Evolutionary conservation across 228 moss, liverwort and hornwort genomes (phyloP), one percentile per base, ranked within the genome.

Genomic region (Sphagnum fallax): DNA sequence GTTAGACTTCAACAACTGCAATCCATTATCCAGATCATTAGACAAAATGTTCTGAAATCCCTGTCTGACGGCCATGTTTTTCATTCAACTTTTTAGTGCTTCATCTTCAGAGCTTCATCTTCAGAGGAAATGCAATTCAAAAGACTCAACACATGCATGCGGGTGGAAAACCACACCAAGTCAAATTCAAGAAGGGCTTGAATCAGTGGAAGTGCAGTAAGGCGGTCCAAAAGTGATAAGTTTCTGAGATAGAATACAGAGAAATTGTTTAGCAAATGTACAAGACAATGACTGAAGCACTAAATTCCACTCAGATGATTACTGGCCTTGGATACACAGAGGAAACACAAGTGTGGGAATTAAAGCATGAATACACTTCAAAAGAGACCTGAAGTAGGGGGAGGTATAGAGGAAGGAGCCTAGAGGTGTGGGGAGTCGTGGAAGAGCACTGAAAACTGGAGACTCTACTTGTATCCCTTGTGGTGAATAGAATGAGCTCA

Each of bases 161-260:
- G 3, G 32, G 32, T 32, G 32, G 32, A 32, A 5, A 49, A 10
- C 66, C 84, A 72, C 82, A 88, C 88, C 70, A 82, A 72, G 58
- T 88, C 88, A 74, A 88, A 88, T 78, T 88, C 88, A 74, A 88
- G 84, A 53, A 88, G 80, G 62, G 84, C 82, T 80, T 84, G 82
- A 82, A 84, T 53, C 62, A 88, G 82, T 14, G 88, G 88, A 66
- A 88, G 80, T 52, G 84, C 88, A 67, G 84, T 84, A 16, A 88
- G 75, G 15, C 88, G 88, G 74, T 88, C 88, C 77, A 76, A 74
- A 32, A 88, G 61, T 18, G 88, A 80, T 53, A 88, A 78, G 71
- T 75, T 82, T 75, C 88, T 88, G 84, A 51, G 10, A 5, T 14
- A 49, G 52, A 50, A 52, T 66, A 50, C n/a, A 66, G 70, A 65